Conservation (phyloP, 768 basidiomycete genomes). For the Exidia glandulosa region DNA sequence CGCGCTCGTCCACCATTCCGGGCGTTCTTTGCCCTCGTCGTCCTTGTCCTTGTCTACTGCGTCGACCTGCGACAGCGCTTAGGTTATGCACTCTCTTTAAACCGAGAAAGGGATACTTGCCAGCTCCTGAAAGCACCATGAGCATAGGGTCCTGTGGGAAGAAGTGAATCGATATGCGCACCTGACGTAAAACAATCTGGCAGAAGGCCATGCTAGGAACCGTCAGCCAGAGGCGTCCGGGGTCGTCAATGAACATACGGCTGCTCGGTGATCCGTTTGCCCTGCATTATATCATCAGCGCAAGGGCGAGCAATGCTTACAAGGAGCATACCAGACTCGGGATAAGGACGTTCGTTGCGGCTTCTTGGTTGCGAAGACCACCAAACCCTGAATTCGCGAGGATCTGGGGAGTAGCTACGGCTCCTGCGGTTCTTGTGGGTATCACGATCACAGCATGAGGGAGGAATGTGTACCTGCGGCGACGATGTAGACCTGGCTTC, state of each 20-base stretch:
- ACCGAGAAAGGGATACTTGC: no score
- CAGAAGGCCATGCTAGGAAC: conserved; percentile 10
- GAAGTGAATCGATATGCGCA: no score
- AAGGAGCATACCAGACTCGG: conserved; percentile 4
- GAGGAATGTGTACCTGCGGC: conserved; percentile 4
- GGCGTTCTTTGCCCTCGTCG: no score
- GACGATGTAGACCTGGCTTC: conserved; percentile 9
- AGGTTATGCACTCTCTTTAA: no score
- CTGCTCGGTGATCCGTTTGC: conserved; percentile 14
- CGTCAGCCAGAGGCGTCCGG: background rate
- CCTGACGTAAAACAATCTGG: conserved; percentile 11
- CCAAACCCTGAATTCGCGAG: conserved; percentile 10
- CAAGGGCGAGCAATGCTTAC: background rate
- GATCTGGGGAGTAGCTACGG: conserved; percentile 10
- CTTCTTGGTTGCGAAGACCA: background rate
- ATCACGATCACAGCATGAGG: background rate
- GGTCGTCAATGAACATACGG: conserved; percentile 3
- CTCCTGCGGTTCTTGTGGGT: background rate
- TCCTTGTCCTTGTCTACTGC: background rate
- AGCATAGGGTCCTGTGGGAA: no score
- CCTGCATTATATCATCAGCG: conserved; percentile 1
- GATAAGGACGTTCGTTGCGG: no score
- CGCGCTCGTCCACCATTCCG: conserved; percentile 10
- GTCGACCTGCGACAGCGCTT: background rate
- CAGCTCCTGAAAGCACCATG: no score